phyloP scores from a whole-genome alignment of 1,284 basidiomycete genomes.

The Neotropicomus parvogracilis region DNA sequence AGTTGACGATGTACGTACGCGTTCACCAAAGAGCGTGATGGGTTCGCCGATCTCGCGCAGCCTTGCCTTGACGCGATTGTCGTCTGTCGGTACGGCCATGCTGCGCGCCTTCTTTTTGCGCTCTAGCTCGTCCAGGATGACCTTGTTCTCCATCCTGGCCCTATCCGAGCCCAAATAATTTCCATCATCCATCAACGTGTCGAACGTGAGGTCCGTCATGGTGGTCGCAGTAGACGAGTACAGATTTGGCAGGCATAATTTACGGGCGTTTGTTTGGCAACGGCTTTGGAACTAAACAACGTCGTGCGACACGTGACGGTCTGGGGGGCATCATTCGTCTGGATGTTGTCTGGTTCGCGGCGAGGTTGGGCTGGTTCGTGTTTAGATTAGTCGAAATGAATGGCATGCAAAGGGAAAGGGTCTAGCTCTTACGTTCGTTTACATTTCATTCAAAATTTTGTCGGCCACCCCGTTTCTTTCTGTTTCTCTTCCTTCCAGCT shows the following conservation, averaged over 20 bases:
- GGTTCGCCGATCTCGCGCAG: slow-evolving; percentile 93
- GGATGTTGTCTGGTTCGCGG: too few relatives aligned
- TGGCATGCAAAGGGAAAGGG: too few relatives aligned
- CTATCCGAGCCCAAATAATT: slow-evolving; percentile 69
- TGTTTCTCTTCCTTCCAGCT: slow-evolving; percentile 8
- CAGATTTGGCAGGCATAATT: slow-evolving; percentile 6
- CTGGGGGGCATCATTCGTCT: neutral
- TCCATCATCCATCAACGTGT: slow-evolving; percentile 71
- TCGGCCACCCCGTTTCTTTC: slow-evolving; percentile 3
- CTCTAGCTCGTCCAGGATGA: slow-evolving; percentile 88
- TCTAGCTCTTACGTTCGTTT: slow-evolving; percentile 27
- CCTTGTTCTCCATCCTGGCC: slow-evolving; percentile 73
- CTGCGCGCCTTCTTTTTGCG: slow-evolving; percentile 91
- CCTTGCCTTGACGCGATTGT: slow-evolving; percentile 84
- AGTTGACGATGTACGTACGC: slow-evolving; percentile 51
- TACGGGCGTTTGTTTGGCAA: slow-evolving; percentile 33
- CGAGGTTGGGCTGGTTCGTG: neutral
- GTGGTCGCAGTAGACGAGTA: neutral
- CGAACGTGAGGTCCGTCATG: slow-evolving; percentile 71
- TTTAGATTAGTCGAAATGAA: neutral
- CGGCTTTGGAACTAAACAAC: slow-evolving; percentile 34
- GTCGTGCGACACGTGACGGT: slow-evolving; percentile 6
- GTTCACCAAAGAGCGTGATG: slow-evolving; percentile 95
- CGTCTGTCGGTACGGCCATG: slow-evolving; percentile 96
- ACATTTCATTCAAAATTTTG: slow-evolving; percentile 18